These are phyloP conservation scores for Ophiostoma piceae DNA, from an alignment of 2,329 filamentous ascomycete genomes.

Conservation along the genomic window DNA sequence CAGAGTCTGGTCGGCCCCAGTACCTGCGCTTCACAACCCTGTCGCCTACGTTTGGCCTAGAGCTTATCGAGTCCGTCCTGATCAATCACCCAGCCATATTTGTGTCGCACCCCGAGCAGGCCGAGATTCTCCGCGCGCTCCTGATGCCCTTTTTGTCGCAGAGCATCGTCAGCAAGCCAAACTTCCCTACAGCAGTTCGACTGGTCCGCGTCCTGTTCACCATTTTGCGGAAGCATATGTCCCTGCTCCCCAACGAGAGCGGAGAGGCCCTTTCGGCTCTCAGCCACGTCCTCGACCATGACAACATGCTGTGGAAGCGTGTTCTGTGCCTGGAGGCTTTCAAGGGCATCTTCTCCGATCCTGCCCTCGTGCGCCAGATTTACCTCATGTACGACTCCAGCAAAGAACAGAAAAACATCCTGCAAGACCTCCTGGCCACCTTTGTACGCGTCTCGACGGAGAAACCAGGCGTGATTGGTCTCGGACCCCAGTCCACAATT, in stretches of 20 bases:
- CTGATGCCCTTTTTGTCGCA: conserved; percentile 80
- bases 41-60: conserved; percentile 76
- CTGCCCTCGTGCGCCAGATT: conserved; percentile 69
- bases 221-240: conserved; percentile 71
- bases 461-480: conserved; percentile 80
- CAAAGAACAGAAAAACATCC: conserved; percentile 65
- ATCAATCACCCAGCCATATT: conserved; percentile 82
- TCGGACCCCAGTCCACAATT: conserved; percentile 82
- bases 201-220: conserved; percentile 79
- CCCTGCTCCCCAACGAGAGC: conserved; percentile 69
- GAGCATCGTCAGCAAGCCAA: conserved; percentile 68
- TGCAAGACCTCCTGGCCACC: conserved; percentile 76
- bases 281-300: conserved; percentile 82
- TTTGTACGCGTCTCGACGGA: conserved; percentile 93
- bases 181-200: conserved; percentile 77
- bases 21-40: conserved; percentile 76
- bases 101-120: conserved; percentile 70
- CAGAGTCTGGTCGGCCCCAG: conserved; percentile 75
- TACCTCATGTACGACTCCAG: conserved; percentile 73
- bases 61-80: conserved; percentile 86
- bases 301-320: conserved; percentile 78
- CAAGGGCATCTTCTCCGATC: conserved; percentile 76
- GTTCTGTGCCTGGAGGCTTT: conserved; percentile 89
- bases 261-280: conserved; percentile 76
- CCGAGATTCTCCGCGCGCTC: conserved; percentile 67